These are phyloP conservation scores for Aureobasidium sp. DNA, from an alignment of 2,329 filamentous ascomycete species.

Conservation along the genomic window DNA sequence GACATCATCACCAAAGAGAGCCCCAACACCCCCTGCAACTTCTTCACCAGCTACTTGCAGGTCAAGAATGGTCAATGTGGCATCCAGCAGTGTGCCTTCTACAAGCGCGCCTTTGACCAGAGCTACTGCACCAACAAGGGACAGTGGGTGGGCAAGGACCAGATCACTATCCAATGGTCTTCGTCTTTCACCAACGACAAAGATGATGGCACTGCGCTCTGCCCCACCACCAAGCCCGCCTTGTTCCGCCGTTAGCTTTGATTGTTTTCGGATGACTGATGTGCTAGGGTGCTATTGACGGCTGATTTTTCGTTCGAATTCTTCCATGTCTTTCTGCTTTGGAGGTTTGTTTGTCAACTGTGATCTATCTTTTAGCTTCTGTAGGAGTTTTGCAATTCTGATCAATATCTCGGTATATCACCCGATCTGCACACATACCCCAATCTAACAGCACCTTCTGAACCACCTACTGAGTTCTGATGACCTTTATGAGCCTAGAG, in stretches of 20 bases:
- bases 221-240: not conserved
- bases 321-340: no score
- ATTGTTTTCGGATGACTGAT: no score
- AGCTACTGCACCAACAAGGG: not conserved
- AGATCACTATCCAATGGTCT: not conserved
- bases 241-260: not conserved
- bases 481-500: no score
- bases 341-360: no score
- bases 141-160: not conserved
- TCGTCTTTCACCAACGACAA: not conserved
- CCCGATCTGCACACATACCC: no score
- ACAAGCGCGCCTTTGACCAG: constrained; percentile 14
- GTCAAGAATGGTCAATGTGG: constrained; percentile 25
- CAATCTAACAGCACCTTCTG: no score
- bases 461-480: no score
- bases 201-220: not conserved
- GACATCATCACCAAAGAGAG: not conserved
- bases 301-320: no score
- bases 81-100: constrained; percentile 30
- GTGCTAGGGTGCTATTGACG: no score
- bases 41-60: constrained; percentile 29
- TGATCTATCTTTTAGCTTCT: no score
- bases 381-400: no score
- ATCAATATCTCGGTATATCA: no score
- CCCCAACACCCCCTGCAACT: constrained; percentile 13